Evolutionary conservation across 345 rosid genomes (phyloP).

Genomic region (Rhizophora apiculata): DNA sequence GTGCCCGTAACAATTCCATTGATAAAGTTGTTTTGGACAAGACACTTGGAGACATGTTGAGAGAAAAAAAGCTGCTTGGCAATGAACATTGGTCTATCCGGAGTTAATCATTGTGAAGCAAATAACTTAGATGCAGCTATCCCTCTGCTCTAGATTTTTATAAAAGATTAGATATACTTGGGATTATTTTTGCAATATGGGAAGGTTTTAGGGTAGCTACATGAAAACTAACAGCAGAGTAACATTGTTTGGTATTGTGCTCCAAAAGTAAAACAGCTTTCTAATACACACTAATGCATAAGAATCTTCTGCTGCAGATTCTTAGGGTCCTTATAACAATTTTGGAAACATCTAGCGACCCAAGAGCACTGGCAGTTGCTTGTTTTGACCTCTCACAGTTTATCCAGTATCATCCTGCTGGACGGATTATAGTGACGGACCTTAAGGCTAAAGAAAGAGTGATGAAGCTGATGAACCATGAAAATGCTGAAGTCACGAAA

Average conservation of each 20-base stretch:
- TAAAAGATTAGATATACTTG: background rate
- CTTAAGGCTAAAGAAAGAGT: slow-evolving; percentile 91
- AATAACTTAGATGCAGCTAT: background rate
- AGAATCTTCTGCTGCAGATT: slow-evolving; percentile 45
- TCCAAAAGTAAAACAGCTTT: background rate
- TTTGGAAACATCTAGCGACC: slow-evolving; percentile 81
- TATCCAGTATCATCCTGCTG: slow-evolving; percentile 91
- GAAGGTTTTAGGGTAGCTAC: too few relatives aligned
- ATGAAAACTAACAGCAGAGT: background rate
- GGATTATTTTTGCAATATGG: background rate
- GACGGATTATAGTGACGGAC: slow-evolving; percentile 73
- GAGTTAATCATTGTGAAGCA: too few relatives aligned
- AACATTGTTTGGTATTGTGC: background rate
- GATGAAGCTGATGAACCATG: slow-evolving; percentile 87
- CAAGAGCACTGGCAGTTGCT: slow-evolving; percentile 83
- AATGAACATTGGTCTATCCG: background rate
- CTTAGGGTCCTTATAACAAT: slow-evolving; percentile 87
- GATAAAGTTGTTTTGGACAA: background rate
- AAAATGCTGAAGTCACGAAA: slow-evolving; percentile 73
- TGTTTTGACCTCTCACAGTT: slow-evolving; percentile 96
- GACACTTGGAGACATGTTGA: too few relatives aligned
- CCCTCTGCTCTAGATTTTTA: background rate
- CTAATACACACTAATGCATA: background rate
- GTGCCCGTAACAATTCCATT: background rate
- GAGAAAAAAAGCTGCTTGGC: background rate